These are phyloP conservation scores for Allium cepa DNA, from an alignment of 106 monocot genomes.

Conservation along the genomic window DNA sequence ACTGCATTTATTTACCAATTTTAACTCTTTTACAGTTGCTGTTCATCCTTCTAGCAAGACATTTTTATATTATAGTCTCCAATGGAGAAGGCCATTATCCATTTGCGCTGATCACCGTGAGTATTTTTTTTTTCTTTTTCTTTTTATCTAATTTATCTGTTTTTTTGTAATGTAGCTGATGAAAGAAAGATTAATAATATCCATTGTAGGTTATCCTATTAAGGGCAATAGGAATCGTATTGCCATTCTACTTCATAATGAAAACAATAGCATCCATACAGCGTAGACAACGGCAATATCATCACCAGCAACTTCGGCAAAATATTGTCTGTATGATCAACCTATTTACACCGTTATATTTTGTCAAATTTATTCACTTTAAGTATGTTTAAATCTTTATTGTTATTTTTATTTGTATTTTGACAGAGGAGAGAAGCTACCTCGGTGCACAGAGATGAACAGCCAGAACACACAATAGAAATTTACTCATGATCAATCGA, in stretches of 20 bases:
- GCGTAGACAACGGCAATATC: neutral
- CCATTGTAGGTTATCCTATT: conserved; percentile 19
- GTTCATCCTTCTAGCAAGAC: neutral
- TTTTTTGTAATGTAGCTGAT: neutral
- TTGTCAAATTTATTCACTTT: neutral
- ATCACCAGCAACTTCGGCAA: neutral
- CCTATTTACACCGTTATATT: neutral
- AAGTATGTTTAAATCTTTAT: neutral
- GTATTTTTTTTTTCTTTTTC: neutral
- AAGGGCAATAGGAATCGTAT: conserved; percentile 21
- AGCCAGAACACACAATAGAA: neutral
- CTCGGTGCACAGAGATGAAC: neutral
- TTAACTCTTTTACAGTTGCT: neutral
- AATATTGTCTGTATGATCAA: too few species aligned
- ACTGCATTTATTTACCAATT: too few species aligned
- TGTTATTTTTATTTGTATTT: neutral
- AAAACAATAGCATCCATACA: conserved; percentile 8
- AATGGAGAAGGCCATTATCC: conserved; percentile 9
- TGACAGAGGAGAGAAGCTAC: conserved; percentile 7
- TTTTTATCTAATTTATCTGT: neutral
- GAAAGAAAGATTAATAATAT: neutral
- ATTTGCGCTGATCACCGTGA: neutral
- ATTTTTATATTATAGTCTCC: neutral
- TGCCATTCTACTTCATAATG: conserved; percentile 33
- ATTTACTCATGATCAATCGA: neutral